Base-by-base conservation (phyloP, 331 rosid species). In the Erythrophleum ivorense region DNA sequence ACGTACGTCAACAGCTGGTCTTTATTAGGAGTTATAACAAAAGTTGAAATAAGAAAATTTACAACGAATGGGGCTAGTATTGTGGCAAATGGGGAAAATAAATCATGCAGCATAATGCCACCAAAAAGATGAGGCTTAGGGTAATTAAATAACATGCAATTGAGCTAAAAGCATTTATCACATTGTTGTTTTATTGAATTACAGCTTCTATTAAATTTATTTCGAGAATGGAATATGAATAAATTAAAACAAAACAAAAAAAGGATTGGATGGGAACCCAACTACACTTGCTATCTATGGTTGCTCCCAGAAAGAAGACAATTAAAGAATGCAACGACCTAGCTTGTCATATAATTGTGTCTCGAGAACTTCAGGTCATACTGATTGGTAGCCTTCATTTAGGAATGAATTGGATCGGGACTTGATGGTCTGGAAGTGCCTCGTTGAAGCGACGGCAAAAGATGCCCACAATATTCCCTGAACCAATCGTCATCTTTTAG, bases 361-460 rank as follows among this genome's bases (percentile, higher is more conserved):
- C 29, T 24, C 29, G 29, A 24, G 29, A 24, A 24, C 29, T 24
- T 24, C 29, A 24, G 1, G 29, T 24, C 29, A 7, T 57, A 29
- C 29, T 16, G 38, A 38, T 11, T 63, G 69, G 45, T 1, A 14
- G 7, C 12, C 21, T 24, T 24, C 19, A 15, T 7, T 50, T 52
- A 73, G 9, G 64, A 1, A 73, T 73, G 77, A 50, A 34, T 34
- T 4, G 77, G 63, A n/a, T 34, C 41, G 63, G 77, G 77, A 33
- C 63, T 34, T 3, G 77, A 6, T 24, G 58, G 33, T 3, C 2
- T 62, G 0, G 68, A 7, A 2, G 67, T 3, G 5, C 71, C 87
- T 3, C 81, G 75, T 16, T 72, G 87, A 57, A 86, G 87, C 6
- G 85, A 77, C 53, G 76, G 81, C 7, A 80, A 16, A 15, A 78